A percentile compares a stretch with the other conserved stretches of the same genome.
Conservation (phyloP, 345 rosid genomes). For the Hirschfeldia incana region DNA sequence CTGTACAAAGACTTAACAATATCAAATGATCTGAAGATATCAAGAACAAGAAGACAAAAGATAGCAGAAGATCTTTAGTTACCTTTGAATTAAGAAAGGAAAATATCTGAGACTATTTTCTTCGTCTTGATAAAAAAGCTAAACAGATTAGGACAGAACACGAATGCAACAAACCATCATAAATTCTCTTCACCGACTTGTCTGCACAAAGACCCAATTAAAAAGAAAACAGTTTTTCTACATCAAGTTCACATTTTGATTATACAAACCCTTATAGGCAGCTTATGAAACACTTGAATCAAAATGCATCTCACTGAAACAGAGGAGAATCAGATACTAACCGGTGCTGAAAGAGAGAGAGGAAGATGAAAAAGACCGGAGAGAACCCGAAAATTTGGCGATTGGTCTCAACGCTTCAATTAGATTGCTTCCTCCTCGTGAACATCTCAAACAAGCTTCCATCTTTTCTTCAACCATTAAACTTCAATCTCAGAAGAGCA, state of each 20-base stretch:
- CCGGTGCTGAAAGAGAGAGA: conserved; percentile 50
- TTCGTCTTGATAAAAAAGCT: background rate
- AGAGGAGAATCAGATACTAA: conserved; percentile 21
- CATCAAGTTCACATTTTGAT: background rate
- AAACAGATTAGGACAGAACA: conserved; percentile 25
- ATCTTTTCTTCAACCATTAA: conserved; percentile 29
- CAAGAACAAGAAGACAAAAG: too few species aligned
- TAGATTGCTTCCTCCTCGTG: conserved; percentile 44
- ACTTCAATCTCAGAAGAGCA: too few species aligned
- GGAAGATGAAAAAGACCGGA: conserved; percentile 39
- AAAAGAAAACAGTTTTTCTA: background rate
- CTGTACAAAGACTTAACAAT: too few species aligned
- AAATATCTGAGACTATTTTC: conserved; percentile 1
- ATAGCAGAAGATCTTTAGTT: too few species aligned
- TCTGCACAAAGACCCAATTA: conserved; percentile 24
- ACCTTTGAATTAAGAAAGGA: too few species aligned
- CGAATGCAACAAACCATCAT: background rate
- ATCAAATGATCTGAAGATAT: too few species aligned
- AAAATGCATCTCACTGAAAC: conserved; percentile 13
- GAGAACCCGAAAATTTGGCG: conserved; percentile 29
- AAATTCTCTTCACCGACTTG: background rate
- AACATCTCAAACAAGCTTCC: conserved; percentile 65
- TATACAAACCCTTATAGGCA: background rate
- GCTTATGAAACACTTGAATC: background rate
- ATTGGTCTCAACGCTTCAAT: conserved; percentile 35